Evolutionary conservation across 176 grass and related monocot species (phyloP).

Genomic region (Eragrostis curvula): DNA sequence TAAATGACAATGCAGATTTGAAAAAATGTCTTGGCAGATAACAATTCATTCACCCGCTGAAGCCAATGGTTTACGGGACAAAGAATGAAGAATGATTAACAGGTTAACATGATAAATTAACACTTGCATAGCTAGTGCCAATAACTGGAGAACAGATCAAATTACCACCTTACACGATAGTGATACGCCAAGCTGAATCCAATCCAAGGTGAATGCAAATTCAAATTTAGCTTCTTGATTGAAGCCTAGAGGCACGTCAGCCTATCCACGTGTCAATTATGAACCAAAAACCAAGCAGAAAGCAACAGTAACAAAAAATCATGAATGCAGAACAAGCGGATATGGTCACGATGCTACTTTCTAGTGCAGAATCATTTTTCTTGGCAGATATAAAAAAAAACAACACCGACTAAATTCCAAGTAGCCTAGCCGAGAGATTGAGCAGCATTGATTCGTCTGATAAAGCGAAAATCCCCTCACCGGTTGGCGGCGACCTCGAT

Average conservation of each 20-base stretch:
- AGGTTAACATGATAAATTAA: conserved; percentile 3
- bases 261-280: background rate
- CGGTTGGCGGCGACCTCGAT: conserved; percentile 91
- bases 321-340: background rate
- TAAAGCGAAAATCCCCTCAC: conserved; percentile 35
- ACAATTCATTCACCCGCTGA: background rate
- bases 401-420: background rate
- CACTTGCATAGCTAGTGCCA: background rate
- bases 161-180: background rate
- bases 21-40: background rate
- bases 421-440: background rate
- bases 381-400: background rate
- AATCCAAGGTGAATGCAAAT: background rate
- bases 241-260: background rate
- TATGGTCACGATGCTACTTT: background rate
- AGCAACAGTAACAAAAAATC: background rate
- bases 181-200: conserved; percentile 6
- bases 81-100: background rate
- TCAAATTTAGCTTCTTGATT: background rate
- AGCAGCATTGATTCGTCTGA: background rate
- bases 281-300: background rate
- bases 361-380: background rate
- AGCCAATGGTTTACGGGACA: background rate
- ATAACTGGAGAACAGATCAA: background rate
- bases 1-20: background rate